Base-by-base conservation (phyloP, 2,329 filamentous ascomycete species). In the Knoxdaviesia capensis region DNA sequence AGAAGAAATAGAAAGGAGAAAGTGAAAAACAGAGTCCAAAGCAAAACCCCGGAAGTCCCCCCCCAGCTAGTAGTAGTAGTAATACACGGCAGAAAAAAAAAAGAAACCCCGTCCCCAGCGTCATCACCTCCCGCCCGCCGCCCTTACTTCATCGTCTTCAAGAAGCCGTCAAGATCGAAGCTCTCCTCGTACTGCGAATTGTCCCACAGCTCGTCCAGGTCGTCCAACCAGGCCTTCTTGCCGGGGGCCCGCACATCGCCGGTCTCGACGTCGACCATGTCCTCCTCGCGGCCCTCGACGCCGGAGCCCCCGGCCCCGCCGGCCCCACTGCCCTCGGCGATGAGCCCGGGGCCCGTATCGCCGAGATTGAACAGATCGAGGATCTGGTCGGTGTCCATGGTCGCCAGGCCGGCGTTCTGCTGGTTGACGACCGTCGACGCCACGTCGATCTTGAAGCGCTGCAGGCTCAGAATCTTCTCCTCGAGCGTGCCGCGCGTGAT, bases 401-500 rank as follows among this genome's bases (percentile, higher is more conserved):
- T 92, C 40, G 68, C 80, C 2, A 98, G 64, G 1, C 90, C 90
- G 1, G 90, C 88, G 52, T 98, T 98, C 62, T 98, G 90, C 61
- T 98, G 90, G 58, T 98, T 98, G 49, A 98, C 92, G 5, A 98
- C 90, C 0, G 92, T 98, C 41, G 82, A 92, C 36, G 90, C 92
- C 20, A 98, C 87, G 58, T 98, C 90, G 53, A 98, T 94, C 68
- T 98, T 98, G 77, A 98, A 98, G 41, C 90, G 80, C 74, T 98
- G 90, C 44, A 98, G 77, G 55, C 82, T 93, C 53, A 98, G 65
- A 54, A 98, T 98, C 73, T 98, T 98, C 66, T 98, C 90, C 60
- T 98, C 90, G 40, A 98, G 64, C 2, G 92, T 98, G 47, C 90
- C 90, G 50, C 90, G 74, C 5, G 90, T 98, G 53, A 98, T 90